Conservation (phyloP, 306 rosid species). For the Prunus mongolica region DNA sequence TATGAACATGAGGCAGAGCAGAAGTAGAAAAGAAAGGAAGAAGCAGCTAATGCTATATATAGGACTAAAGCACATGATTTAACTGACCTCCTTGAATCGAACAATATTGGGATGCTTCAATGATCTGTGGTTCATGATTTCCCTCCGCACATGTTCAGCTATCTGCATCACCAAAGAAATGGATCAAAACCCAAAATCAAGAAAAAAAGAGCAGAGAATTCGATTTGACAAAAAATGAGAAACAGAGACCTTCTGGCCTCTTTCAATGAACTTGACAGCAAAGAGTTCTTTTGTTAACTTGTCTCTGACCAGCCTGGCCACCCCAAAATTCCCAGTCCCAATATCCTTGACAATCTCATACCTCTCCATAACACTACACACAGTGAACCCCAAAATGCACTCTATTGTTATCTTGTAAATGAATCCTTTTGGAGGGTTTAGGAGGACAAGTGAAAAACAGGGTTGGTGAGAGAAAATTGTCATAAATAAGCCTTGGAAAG, state of each 20-base stretch:
- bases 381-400: background rate
- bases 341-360: conserved; percentile 73
- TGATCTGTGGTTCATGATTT: conserved; percentile 89
- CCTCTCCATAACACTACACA: conserved; percentile 50
- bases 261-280: conserved; percentile 81
- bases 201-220: background rate
- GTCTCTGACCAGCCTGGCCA: conserved; percentile 64
- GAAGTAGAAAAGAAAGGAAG: no score
- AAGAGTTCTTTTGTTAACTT: conserved; percentile 42
- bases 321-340: conserved; percentile 83
- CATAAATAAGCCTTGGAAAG: background rate
- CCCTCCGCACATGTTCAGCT: conserved; percentile 76
- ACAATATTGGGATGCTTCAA: conserved; percentile 79
- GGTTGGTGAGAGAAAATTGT: background rate
- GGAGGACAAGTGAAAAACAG: background rate
- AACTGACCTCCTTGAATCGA: conserved; percentile 73
- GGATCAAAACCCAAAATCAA: background rate
- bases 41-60: no score
- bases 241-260: conserved; percentile 66
- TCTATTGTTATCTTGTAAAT: background rate
- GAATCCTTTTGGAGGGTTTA: background rate
- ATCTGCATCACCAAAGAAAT: conserved; percentile 41
- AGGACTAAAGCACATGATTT: background rate
- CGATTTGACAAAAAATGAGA: conserved; percentile 8
- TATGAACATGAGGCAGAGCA: no score